These are phyloP conservation scores for Seiridium unicorne DNA, from an alignment of 2,329 filamentous ascomycete genomes.

Conservation along the genomic window DNA sequence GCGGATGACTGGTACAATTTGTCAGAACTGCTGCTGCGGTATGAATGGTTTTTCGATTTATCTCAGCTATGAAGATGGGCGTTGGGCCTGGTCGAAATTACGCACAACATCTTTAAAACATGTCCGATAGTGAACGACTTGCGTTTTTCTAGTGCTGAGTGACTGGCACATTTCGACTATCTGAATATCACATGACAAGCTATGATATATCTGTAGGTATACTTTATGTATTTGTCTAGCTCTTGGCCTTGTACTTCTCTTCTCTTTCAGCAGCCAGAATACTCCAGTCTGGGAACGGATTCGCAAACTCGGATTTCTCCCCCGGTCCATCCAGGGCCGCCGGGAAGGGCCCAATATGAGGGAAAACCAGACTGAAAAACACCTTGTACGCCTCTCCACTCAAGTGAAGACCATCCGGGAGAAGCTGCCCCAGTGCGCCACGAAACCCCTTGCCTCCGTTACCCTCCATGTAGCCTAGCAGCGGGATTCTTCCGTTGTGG, in stretches of 20 bases:
- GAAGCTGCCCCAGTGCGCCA: constrained; percentile 48
- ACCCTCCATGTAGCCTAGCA: constrained; percentile 50
- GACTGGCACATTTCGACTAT: too few species aligned
- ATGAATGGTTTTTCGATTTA: too few species aligned
- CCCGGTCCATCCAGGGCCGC: constrained; percentile 27
- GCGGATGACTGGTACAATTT: too few species aligned
- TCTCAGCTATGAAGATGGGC: too few species aligned
- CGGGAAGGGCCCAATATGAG: constrained; percentile 44
- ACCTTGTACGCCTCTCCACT: constrained; percentile 51
- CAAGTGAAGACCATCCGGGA: constrained; percentile 60
- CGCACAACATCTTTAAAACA: too few species aligned
- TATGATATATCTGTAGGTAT: too few species aligned
- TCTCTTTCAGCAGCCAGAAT: constrained; percentile 1
- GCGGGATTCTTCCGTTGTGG: constrained; percentile 32
- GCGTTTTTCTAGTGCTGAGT: too few species aligned
- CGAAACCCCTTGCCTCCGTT: constrained; percentile 26
- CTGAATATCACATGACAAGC: too few species aligned
- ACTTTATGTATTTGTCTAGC: too few species aligned
- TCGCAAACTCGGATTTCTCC: constrained; percentile 33
- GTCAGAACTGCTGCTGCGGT: too few species aligned
- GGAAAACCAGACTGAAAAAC: constrained; percentile 46
- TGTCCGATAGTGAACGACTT: too few species aligned
- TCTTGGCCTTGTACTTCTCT: background rate
- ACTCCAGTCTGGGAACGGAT: constrained; percentile 48
- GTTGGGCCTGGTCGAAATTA: too few species aligned